phyloP scores from a whole-genome alignment of 352 stramenopile genomes.

The Thraustochytrium sp. region DNA sequence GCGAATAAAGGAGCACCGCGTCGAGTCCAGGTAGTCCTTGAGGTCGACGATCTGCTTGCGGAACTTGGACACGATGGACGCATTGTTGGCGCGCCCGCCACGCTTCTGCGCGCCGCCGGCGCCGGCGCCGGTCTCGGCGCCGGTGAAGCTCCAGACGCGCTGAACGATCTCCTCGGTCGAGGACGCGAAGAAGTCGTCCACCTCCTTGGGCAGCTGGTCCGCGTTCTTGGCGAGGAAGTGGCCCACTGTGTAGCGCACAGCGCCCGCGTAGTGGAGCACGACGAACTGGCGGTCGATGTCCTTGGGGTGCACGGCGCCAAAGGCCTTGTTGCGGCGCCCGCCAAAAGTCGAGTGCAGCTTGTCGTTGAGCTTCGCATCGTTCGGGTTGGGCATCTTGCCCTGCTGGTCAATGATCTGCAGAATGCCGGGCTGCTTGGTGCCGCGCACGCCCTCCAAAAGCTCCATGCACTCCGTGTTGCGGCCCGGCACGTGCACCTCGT shows the following conservation, averaged over 20 bases:
- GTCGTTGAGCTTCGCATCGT: constrained; percentile 72
- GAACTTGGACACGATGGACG: constrained; percentile 70
- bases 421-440: constrained; percentile 53
- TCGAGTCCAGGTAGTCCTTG: constrained; percentile 71
- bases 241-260: constrained; percentile 75
- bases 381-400: constrained; percentile 68
- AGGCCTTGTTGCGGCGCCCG: constrained; percentile 53
- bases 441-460: constrained; percentile 54
- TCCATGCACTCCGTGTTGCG: constrained; percentile 73
- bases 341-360: constrained; percentile 71
- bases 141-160: constrained; percentile 5
- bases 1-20: constrained; percentile 61
- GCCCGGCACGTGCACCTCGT: background rate
- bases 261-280: constrained; percentile 74
- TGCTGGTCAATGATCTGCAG: constrained; percentile 70
- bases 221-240: constrained; percentile 84
- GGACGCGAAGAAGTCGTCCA: constrained; percentile 65
- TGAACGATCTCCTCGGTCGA: constrained; percentile 60
- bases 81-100: background rate
- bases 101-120: constrained; percentile 55
- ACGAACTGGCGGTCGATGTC: constrained; percentile 62
- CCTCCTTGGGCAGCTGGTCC: constrained; percentile 72
- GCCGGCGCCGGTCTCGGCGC: background rate
- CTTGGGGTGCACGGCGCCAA: constrained; percentile 56
- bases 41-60: constrained; percentile 73